Evolutionary conservation across 1,139 yeast species (phyloP), one percentile per base, ranked within the genome.

Genomic region (Zygotorulaspora mrakii): DNA sequence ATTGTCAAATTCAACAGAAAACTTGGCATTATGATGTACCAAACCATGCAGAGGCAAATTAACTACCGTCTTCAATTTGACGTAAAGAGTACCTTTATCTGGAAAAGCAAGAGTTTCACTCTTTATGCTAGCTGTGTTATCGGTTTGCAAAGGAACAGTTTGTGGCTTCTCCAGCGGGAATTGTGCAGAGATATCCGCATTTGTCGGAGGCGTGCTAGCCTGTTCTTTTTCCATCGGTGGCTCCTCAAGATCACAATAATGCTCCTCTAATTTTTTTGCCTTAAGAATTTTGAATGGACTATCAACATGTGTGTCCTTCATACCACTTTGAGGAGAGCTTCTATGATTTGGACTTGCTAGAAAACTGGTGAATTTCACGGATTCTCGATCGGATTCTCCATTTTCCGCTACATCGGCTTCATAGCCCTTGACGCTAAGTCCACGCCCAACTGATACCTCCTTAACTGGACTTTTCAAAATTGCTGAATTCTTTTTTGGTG

Each of bases 1-100:
- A 61, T 91, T 91, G 61, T 91, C 97, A 50, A 91, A 69, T 6
- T 87, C 79, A 31, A 88, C 57, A 33, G 79, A 76, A 62, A 85
- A 80, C 39, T 74, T 72, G 1, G 89, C 89, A 26, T 77, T 68
- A 44, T 79, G 79, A 4, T 61, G 57, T 14, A 64, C 63, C 40
- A 79, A 62, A 35, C 77, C 76, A 1, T 88, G 84, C 40, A 88
- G 63, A 7, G 66, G 66, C 28, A 88, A 60, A 33, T 75, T 76
- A 45, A 72, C 70, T 39, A 87, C 61, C 0, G 80, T 78, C 40
- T 79, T 68, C 17, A 88, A 71, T 40, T 81, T 70, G 33, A 88
- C 69, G 63, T 86, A 88, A 21, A 88, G 63, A 31, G 87, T 71
- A 3, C 96, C 96, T 43, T 76, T 67, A 59, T 86, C 95, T 27